These are phyloP conservation scores for Exsudoporus floridanus DNA, from an alignment of 1,284 basidiomycete species.

Conservation along the genomic window DNA sequence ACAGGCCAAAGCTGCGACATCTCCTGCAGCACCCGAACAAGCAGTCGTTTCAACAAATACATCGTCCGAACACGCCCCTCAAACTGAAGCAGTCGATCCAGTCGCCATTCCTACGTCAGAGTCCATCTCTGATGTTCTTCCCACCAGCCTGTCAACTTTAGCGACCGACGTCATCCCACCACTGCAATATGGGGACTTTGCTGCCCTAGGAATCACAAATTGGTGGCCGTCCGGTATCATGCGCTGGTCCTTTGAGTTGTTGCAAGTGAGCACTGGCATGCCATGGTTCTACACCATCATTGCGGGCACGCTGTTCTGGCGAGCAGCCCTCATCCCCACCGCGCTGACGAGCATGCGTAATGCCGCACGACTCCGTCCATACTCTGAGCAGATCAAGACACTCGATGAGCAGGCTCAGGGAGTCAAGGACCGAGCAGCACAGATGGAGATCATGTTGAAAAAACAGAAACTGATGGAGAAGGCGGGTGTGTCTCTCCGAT, in stretches of 20 bases:
- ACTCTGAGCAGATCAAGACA: conserved; percentile 57
- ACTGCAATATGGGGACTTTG: conserved; percentile 77
- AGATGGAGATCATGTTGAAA: conserved; percentile 53
- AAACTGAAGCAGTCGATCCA: not conserved
- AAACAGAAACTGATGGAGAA: conserved; percentile 67
- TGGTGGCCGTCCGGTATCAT: conserved; percentile 60
- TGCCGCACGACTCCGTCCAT: conserved; percentile 67
- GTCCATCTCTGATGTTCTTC: conserved; percentile 2
- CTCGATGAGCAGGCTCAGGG: conserved; percentile 51
- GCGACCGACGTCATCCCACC: conserved; percentile 39
- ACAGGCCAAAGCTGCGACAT: not conserved
- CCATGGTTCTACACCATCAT: conserved; percentile 90
- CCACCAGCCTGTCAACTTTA: conserved; percentile 8
- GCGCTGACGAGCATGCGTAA: conserved; percentile 66
- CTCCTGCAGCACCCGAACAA: conserved; percentile 1
- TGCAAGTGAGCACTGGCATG: conserved; percentile 73
- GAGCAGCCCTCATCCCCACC: conserved; percentile 69
- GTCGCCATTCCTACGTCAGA: conserved; percentile 2
- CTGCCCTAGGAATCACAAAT: conserved; percentile 68
- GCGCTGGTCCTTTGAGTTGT: conserved; percentile 68
- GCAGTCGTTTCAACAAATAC: not conserved
- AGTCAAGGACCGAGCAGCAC: conserved; percentile 43
- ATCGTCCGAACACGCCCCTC: not conserved
- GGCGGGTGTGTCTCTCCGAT: conserved; percentile 66
- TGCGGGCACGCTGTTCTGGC: conserved; percentile 67